Base-by-base conservation (phyloP, 805 yeast species). In the Candida insectalens region DNA sequence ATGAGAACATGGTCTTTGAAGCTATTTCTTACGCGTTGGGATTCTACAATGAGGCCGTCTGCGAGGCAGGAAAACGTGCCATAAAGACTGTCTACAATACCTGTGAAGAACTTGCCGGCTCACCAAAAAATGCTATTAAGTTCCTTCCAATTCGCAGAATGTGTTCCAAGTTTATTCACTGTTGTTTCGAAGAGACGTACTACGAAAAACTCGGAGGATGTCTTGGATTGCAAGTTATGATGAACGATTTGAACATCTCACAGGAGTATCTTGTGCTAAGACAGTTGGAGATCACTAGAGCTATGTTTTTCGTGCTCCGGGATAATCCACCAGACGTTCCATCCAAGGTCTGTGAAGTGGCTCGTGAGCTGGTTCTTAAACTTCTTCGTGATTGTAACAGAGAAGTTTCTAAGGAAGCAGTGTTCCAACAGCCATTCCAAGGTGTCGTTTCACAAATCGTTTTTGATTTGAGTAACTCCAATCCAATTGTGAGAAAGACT, bases 251-350 rank as follows among this genome's bases (percentile, higher is more conserved):
- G 22, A 68, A 60, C 1, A 71, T 84, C 30, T 83, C 95, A 1
- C 60, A 74, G 3, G 59, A 65, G 2, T 87, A 95, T 77, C 75
- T 89, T 50, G 69, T 71, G 35, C 70, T 74, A 29, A 71, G 89
- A 25, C 95, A 87, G 49, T 69, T 82, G 44, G 97, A 92, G 50
- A 65, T 92, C 22, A 75, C 84, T 2, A 70, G 95, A 30, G 85
- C 96, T 0, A 70, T 92, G 54, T 76, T 89, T 43, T 94, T 87
- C 57, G 94, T 89, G 3, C 62, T 89, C 40, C 73, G 94, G 49
- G 99, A 92, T 48, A 80, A 94, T 0, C 88, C 95, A 0, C 68
- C 76, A 2, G 94, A 88, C 30, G 92, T 89, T 2, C 96, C 97
- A 1, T 68, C 74, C 30, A 75, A 70, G 40, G 94, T 89, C 10